Base-by-base conservation (phyloP, 495 filamentous ascomycete genomes). In the Penicillium cosmopolitanum region DNA sequence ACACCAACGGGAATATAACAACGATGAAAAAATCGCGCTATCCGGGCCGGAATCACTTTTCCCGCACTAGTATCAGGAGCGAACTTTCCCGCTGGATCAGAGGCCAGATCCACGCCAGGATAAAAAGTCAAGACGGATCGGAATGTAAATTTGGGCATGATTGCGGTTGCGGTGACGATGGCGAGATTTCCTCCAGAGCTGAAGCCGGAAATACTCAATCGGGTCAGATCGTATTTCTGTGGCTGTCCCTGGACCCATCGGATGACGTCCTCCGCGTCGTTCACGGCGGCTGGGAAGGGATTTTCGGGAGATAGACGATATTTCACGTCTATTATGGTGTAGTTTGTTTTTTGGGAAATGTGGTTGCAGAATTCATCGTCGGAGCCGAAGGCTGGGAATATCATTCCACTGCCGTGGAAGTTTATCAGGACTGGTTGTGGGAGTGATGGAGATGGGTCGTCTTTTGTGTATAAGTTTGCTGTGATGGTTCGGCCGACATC, bases 371-470 rank as follows among this genome's bases (percentile, higher is more conserved):
- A 54, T 5, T 28, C 51, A n/a, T 54, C 35, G 34, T 54, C 51
- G 5, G 12, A 23, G 5, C 35, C 9, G 19, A 40, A 42, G 1
- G 35, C 34, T 8, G 51, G 51, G 51, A 40, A 40, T 3, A 54
- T 42, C 34, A 54, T 40, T 18, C 34, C 51, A 16, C 51, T 54
- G 6, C 51, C 51, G 51, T 54, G 51, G 51, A 54, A 43, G 34
- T 54, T 54, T 19, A 54, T 11, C 3, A 54, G 38, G 19, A 25
- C 21, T 40, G 51, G 51, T 21, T 21, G 34, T 40, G 15, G 11
- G 4, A 15, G 9, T n/a, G 36, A n/a, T 40, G 36, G 9, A 15
- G 11, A 40, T 40, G 9, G 9, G 5, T 31, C 8, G 16, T 44
- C 16, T 44, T 44, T 16, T 44, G 42, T 44, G 46, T 48, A 48